Percentiles rank a stretch among this genome's conserved stretches.
These are phyloP conservation scores for Phialophora chinensis DNA, from an alignment of 2,329 filamentous ascomycete species.

Conservation along the genomic window DNA sequence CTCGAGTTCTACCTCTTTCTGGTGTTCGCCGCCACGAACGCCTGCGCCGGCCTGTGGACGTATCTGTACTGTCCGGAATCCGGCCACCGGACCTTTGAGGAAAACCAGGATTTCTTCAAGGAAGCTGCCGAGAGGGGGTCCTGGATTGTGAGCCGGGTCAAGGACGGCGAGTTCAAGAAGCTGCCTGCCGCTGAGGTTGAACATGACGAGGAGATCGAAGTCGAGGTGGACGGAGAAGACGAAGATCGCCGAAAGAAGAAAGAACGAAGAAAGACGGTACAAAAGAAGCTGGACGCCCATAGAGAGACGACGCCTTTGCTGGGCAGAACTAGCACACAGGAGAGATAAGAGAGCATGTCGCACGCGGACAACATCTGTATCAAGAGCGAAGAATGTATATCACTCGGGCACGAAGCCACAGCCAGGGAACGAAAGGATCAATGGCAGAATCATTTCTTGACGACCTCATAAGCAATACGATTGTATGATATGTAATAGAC, in stretches of 20 bases:
- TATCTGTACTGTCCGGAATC: constrained; percentile 60
- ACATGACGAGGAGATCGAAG: constrained; percentile 25
- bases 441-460: not conserved
- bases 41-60: constrained; percentile 62
- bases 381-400: not conserved
- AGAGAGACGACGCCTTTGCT: constrained; percentile 25
- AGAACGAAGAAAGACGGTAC: constrained; percentile 6
- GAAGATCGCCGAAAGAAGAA: constrained; percentile 10
- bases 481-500: constrained; percentile 6
- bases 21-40: constrained; percentile 62
- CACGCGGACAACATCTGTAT: not conserved
- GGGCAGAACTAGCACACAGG: constrained; percentile 15
- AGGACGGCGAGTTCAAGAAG: constrained; percentile 55
- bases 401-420: not conserved
- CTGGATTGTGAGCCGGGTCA: constrained; percentile 62
- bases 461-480: constrained; percentile 6
- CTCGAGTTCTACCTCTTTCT: constrained; percentile 64
- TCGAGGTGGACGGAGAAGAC: constrained; percentile 17
- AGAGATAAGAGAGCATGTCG: not conserved
- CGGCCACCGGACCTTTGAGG: constrained; percentile 64
- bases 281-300: constrained; percentile 22
- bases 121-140: constrained; percentile 57
- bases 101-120: constrained; percentile 65
- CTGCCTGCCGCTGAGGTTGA: constrained; percentile 38
- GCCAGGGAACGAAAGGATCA: not conserved